Evolutionary conservation across 2,329 filamentous ascomycete genomes (phyloP), one percentile per base, ranked within the genome.

Genomic region (Microdochium paspali): DNA sequence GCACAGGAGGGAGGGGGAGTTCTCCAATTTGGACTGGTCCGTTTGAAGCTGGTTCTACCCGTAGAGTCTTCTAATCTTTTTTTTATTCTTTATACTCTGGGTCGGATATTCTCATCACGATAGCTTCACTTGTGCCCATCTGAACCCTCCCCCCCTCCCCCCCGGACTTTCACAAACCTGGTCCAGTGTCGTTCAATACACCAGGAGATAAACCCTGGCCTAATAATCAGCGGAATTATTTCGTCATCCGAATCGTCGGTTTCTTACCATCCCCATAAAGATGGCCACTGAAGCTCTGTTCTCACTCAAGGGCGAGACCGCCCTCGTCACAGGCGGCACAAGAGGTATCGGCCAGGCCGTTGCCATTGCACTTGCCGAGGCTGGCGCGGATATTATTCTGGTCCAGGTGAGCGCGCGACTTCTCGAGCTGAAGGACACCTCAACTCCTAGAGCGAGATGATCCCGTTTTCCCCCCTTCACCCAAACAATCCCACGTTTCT

Each of bases 271-370:
- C n/a, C n/a, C n/a, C n/a, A n/a, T n/a, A n/a, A n/a, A 35, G 18
- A 40, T 40, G 35, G 35, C 35, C 18, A 40, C 35, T 5, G 54
- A 56, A 21, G 42, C 63, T 2, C 58, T 73, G 46, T 81, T 81
- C 61, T 78, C 75, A 2, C 70, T 81, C 30, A 59, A 73, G 49
- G 74, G 72, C 56, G 74, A 79, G 52, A 80, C 75, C 0, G 77
- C 76, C 49, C 66, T 80, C 49, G 57, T 81, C 51, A 81, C 77
- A 1, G 77, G 77, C 48, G 74, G 70, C 48, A 79, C 77, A 2
- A 68, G 77, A 10, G 77, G 77, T 53, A 81, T 80, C 49, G 77
- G 77, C 35, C 72, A 77, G 50, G 67, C 76, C 15, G 73, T 79
- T 13, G 77, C 77, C 30, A 61, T 81, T 50, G 77, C 69, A 18